Conservation (phyloP, 306 rosid genomes). For the Casuarina equisetifolia region DNA sequence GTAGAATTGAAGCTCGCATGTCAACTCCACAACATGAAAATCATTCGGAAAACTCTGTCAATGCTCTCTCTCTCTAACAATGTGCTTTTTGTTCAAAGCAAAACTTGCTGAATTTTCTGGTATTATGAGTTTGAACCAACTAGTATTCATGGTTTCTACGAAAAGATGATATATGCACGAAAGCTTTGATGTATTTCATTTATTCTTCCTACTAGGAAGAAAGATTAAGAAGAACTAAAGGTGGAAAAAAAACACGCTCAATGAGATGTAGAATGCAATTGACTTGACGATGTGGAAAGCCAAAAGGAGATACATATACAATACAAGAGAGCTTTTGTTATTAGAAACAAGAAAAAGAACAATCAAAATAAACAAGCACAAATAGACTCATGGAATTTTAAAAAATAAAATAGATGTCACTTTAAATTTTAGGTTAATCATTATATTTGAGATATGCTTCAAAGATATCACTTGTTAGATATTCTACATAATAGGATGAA, state of each 20-base stretch:
- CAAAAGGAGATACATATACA: background rate
- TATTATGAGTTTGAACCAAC: background rate
- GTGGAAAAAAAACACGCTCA: background rate
- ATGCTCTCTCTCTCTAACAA: background rate
- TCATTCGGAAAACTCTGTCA: background rate
- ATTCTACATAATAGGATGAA: background rate
- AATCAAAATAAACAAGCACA: background rate
- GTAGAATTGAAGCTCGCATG: constrained; percentile 16
- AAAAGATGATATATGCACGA: background rate
- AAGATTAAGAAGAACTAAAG: background rate
- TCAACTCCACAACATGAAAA: constrained; percentile 15
- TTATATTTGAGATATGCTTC: constrained; percentile 5
- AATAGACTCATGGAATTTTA: background rate
- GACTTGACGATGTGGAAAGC: background rate
- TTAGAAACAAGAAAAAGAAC: background rate
- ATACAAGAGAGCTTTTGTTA: background rate
- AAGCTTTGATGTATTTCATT: background rate
- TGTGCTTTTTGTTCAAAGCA: background rate
- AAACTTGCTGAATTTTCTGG: background rate
- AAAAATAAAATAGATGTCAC: background rate
- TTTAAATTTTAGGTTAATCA: background rate
- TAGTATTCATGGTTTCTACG: background rate
- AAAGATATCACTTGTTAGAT: background rate
- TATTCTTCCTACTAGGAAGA: background rate
- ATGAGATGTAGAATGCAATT: background rate